A percentile compares a stretch with the other conserved stretches of the same genome.
These are phyloP conservation scores for Pulveroboletus sp. DNA, from an alignment of 768 basidiomycete genomes.

Conservation along the genomic window DNA sequence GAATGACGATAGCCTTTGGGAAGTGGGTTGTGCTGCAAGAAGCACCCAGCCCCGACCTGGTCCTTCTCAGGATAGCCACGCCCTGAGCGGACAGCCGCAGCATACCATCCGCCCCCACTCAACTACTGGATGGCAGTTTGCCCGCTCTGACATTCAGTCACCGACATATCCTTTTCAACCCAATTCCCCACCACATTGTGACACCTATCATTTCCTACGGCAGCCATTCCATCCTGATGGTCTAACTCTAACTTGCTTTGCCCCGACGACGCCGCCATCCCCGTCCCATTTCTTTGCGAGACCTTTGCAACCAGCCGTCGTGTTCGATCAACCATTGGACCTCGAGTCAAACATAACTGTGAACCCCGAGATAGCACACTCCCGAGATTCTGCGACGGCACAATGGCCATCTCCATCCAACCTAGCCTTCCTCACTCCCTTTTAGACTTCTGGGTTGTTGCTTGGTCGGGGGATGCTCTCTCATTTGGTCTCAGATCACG, in stretches of 20 bases:
- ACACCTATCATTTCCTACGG: background rate
- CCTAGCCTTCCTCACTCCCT: background rate
- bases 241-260: background rate
- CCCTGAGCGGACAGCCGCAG: slow-evolving; percentile 2
- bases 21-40: background rate
- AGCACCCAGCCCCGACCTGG: background rate
- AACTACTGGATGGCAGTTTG: slow-evolving; percentile 7
- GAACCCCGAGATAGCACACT: background rate
- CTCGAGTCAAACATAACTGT: background rate
- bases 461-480: background rate
- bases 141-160: slow-evolving; percentile 1
- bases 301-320: background rate
- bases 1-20: background rate
- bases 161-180: background rate
- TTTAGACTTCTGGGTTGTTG: background rate
- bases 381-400: slow-evolving; percentile 1
- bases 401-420: slow-evolving; percentile 4
- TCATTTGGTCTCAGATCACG: slow-evolving; percentile 4
- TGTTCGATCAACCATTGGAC: background rate
- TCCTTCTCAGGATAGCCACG: background rate
- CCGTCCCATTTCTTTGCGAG: background rate
- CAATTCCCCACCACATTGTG: background rate
- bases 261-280: background rate
- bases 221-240: slow-evolving; percentile 5
- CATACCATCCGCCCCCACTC: background rate